Evolutionary conservation across 306 rosid genomes (phyloP).

Genomic region (Cucumis cinereus): DNA sequence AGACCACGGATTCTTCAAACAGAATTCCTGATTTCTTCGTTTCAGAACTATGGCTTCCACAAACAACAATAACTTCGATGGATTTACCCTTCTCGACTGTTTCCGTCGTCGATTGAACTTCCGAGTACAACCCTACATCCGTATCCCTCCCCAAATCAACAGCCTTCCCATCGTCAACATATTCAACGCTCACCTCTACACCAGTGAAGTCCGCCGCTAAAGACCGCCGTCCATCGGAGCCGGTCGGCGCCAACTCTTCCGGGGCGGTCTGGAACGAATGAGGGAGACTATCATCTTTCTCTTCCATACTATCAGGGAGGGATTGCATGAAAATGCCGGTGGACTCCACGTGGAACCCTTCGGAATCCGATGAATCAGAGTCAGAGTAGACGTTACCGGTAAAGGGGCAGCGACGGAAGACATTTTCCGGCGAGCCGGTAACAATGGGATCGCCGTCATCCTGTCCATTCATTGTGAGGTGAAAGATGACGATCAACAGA

Average conservation of each 20-base stretch:
- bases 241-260: background rate
- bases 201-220: background rate
- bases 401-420: background rate
- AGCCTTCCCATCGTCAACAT: background rate
- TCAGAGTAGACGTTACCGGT: background rate
- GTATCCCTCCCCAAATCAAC: constrained; percentile 8
- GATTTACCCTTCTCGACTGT: background rate
- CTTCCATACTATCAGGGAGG: constrained; percentile 3
- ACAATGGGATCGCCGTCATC: background rate
- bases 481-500: background rate
- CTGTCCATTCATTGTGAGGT: background rate
- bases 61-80: background rate
- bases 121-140: background rate
- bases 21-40: background rate
- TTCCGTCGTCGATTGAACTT: background rate
- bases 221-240: background rate
- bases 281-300: constrained; percentile 1
- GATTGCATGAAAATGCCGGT: constrained; percentile 7
- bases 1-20: background rate
- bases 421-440: background rate
- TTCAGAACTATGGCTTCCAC: background rate
- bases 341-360: background rate
- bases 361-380: constrained; percentile 1
- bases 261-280: constrained; percentile 5
- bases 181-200: background rate